Percentiles rank a stretch among this genome's conserved stretches.
phyloP scores from a whole-genome alignment of 106 monocot genomes.

The Allium cepa region DNA sequence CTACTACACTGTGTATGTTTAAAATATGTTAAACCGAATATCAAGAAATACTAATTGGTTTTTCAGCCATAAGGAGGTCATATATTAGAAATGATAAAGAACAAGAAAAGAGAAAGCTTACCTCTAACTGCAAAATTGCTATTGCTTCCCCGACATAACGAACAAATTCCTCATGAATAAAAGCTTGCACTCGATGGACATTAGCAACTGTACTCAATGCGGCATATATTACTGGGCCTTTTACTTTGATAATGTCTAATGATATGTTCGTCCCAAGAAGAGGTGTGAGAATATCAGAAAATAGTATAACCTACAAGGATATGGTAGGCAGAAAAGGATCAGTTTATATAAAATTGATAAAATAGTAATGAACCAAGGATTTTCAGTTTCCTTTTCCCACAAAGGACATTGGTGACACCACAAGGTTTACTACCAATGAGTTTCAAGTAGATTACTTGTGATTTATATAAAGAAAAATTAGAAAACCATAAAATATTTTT shows the following conservation, averaged over 20 bases:
- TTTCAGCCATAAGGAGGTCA: not conserved
- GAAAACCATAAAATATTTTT: no score
- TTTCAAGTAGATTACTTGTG: no score
- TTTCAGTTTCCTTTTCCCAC: no score
- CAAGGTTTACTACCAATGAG: no score
- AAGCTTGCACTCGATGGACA: constrained; percentile 72
- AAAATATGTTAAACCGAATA: not conserved
- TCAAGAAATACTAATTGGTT: not conserved
- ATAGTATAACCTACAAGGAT: constrained; percentile 77
- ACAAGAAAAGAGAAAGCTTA: not conserved
- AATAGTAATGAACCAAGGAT: no score
- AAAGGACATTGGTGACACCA: no score
- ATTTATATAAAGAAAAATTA: no score
- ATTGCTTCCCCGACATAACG: constrained; percentile 92
- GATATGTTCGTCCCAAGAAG: constrained; percentile 96
- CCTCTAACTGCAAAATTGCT: constrained; percentile 62
- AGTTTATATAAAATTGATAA: not conserved
- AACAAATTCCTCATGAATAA: constrained; percentile 71
- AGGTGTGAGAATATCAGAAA: constrained; percentile 91
- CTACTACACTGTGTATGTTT: not conserved
- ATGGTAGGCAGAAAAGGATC: constrained; percentile 5
- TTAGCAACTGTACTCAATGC: constrained; percentile 64
- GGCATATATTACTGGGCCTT: constrained; percentile 82
- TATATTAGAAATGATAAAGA: not conserved
- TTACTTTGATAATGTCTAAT: constrained; percentile 97